Evolutionary conservation across 2,329 filamentous ascomycete species (phyloP).

Genomic region (Dactylonectria estremocensis): DNA sequence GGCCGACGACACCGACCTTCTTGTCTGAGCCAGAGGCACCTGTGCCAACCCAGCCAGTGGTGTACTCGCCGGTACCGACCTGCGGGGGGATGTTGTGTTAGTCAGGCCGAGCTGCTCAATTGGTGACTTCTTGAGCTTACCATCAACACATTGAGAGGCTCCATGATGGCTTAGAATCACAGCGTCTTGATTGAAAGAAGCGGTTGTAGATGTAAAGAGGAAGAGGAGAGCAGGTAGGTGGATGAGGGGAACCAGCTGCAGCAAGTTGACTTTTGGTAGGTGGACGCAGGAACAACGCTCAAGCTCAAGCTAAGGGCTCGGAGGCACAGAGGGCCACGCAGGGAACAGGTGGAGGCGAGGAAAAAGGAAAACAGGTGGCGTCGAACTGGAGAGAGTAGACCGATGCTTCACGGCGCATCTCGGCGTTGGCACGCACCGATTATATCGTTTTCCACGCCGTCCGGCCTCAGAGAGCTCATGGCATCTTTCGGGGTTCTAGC

Average conservation of each 20-base stretch:
- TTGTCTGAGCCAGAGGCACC: constrained; percentile 91
- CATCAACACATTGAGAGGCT: constrained; percentile 79
- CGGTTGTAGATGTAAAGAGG: constrained; percentile 26
- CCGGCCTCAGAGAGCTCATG: constrained; percentile 22
- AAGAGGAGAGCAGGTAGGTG: constrained; percentile 26
- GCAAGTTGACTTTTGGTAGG: constrained; percentile 11
- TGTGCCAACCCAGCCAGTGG: constrained; percentile 91
- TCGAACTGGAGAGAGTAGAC: not conserved
- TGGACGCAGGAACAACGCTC: not conserved
- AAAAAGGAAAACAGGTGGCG: constrained; percentile 14
- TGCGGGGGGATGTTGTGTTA: constrained; percentile 49
- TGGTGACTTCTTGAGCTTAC: constrained; percentile 56
- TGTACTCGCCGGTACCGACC: constrained; percentile 97
- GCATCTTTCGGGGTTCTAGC: constrained; percentile 45
- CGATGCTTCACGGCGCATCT: constrained; percentile 23
- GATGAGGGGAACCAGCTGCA: constrained; percentile 41
- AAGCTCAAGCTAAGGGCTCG: not conserved
- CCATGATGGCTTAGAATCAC: constrained; percentile 57
- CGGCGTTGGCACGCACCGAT: constrained; percentile 24
- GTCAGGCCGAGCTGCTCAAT: not conserved
- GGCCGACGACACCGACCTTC: constrained; percentile 93
- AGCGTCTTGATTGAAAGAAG: constrained; percentile 9
- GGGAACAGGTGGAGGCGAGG: constrained; percentile 12
- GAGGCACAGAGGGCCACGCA: not conserved
- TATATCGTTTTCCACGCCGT: constrained; percentile 31